These are phyloP conservation scores for Aspergillus sclerotioniger DNA, from an alignment of 495 filamentous ascomycete genomes.

Conservation along the genomic window DNA sequence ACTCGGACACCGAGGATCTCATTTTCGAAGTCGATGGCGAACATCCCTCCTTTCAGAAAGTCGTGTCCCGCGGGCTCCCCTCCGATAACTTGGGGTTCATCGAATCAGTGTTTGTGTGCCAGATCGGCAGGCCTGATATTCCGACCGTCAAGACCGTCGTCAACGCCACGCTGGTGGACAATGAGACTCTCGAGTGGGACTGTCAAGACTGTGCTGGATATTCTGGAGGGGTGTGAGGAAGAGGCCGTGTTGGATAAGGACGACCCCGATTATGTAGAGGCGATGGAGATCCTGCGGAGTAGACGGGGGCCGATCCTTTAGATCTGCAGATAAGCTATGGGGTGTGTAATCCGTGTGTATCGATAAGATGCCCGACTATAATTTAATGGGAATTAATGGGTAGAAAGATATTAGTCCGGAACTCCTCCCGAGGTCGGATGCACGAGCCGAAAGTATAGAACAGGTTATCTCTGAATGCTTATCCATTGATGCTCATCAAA, in stretches of 20 bases:
- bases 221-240: conserved; percentile 21
- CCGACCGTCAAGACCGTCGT: conserved; percentile 15
- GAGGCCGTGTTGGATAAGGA: conserved; percentile 21
- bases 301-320: conserved; percentile 19
- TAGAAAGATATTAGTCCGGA: not conserved
- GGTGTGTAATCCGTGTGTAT: not conserved
- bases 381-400: too few species aligned
- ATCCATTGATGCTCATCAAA: not conserved
- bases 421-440: not conserved
- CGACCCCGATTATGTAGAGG: conserved; percentile 22
- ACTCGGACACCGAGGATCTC: conserved; percentile 12
- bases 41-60: conserved; percentile 19
- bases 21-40: conserved; percentile 24
- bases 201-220: conserved; percentile 30
- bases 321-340: not conserved
- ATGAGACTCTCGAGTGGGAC: conserved; percentile 27
- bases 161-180: conserved; percentile 16
- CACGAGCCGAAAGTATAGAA: not conserved
- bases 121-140: conserved; percentile 15
- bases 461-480: not conserved
- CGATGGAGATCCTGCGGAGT: conserved; percentile 12
- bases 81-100: conserved; percentile 12
- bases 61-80: conserved; percentile 3
- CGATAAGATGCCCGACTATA: too few species aligned
- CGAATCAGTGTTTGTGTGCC: conserved; percentile 10